Percentiles rank a stretch among this genome's conserved stretches.
Conservation (phyloP, 345 rosid genomes). For the Noccaea bulbosa region DNA sequence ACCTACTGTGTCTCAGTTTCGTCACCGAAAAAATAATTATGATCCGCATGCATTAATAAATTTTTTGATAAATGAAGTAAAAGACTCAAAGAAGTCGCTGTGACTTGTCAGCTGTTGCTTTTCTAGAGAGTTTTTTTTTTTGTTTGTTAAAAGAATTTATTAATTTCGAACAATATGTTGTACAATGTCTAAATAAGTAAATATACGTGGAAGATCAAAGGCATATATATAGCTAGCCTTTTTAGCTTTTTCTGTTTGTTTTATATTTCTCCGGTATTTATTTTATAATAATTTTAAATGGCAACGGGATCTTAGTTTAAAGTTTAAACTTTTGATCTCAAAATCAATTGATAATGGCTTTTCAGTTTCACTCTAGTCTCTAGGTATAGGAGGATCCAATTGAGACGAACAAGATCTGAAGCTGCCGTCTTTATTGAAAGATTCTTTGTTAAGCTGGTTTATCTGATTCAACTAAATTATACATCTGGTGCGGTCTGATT, state of each 20-base stretch:
- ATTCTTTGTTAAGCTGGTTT: neutral
- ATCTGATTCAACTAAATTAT: slow-evolving; percentile 5
- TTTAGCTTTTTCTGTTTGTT: neutral
- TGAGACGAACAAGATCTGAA: too few species aligned
- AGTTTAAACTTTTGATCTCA: neutral
- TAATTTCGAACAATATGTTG: neutral
- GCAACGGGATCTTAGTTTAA: too few species aligned
- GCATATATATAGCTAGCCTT: neutral
- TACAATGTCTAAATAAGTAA: too few species aligned
- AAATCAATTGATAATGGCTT: neutral
- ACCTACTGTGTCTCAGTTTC: neutral
- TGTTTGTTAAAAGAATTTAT: neutral
- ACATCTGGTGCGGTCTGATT: slow-evolving; percentile 1
- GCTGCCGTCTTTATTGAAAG: neutral
- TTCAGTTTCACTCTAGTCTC: neutral
- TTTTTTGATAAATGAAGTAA: neutral
- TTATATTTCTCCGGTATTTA: neutral
- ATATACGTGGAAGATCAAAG: neutral
- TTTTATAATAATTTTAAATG: too few species aligned
- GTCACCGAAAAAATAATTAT: neutral
- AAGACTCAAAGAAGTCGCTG: slow-evolving; percentile 24
- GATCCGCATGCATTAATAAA: neutral
- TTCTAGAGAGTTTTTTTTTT: neutral
- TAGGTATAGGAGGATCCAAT: neutral
- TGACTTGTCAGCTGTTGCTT: slow-evolving; percentile 12